phyloP scores from a whole-genome alignment of 2,329 filamentous ascomycete genomes.

The Colletotrichum coccodes region DNA sequence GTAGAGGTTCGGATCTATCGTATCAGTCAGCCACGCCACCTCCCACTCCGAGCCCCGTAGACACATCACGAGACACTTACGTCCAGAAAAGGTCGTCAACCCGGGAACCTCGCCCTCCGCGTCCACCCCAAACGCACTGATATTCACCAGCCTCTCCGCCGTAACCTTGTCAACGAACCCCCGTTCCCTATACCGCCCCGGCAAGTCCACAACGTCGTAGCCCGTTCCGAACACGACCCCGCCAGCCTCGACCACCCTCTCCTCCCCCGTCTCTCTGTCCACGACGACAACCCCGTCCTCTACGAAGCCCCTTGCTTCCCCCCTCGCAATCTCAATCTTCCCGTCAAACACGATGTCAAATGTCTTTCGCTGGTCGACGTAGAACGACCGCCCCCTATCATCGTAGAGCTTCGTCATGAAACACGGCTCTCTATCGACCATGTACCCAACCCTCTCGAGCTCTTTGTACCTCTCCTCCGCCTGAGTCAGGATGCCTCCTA shows the following conservation, averaged over 20 bases:
- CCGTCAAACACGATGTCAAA: conserved; percentile 48
- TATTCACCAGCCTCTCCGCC: conserved; percentile 20
- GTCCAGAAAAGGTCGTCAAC: conserved; percentile 12
- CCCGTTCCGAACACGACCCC: conserved; percentile 55
- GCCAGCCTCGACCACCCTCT: conserved; percentile 45
- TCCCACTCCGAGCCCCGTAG: too few species aligned
- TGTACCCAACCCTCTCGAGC: conserved; percentile 56
- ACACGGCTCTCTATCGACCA: not conserved
- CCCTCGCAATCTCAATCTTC: conserved; percentile 47
- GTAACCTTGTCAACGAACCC: conserved; percentile 19
- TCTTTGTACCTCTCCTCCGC: conserved; percentile 54
- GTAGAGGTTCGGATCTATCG: conserved; percentile 23
- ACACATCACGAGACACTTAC: not conserved
- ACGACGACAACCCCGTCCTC: conserved; percentile 37
- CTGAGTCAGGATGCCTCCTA: conserved; percentile 47
- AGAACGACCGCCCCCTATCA: conserved; percentile 34
- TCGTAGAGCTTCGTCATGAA: not conserved
- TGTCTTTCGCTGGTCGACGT: conserved; percentile 50
- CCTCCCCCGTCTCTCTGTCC: conserved; percentile 37
- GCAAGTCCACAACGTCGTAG: conserved; percentile 49
- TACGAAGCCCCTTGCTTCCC: conserved; percentile 42
- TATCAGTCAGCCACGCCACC: not conserved
- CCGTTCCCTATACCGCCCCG: conserved; percentile 36
- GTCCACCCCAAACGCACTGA: conserved; percentile 1
- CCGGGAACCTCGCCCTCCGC: conserved; percentile 21